Conservation (phyloP, 495 filamentous ascomycete species). For the Aspergillus heteromorphus region DNA sequence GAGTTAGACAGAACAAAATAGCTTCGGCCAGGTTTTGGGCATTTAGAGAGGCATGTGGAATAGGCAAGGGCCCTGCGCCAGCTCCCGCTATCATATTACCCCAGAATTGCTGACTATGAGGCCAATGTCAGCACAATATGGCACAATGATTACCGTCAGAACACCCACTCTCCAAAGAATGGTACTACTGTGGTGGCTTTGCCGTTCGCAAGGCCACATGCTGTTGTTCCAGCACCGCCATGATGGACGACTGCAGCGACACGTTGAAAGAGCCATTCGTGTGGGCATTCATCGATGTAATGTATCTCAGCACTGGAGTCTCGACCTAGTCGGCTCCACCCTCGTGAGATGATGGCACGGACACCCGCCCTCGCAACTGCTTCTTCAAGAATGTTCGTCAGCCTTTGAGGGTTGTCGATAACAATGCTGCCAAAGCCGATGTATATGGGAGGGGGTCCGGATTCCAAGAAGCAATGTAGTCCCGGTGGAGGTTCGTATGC, state of each 20-base stretch:
- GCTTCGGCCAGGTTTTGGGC: conserved; percentile 60
- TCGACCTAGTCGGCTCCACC: conserved; percentile 58
- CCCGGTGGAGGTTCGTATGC: conserved; percentile 48
- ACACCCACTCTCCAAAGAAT: conserved; percentile 57
- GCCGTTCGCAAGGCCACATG: conserved; percentile 52
- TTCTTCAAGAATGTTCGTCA: conserved; percentile 51
- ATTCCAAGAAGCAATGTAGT: conserved; percentile 46
- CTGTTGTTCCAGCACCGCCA: conserved; percentile 63
- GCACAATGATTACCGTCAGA: not conserved
- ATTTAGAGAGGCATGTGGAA: conserved; percentile 67
- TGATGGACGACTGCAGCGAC: conserved; percentile 60
- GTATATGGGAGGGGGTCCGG: conserved; percentile 54
- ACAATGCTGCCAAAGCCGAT: conserved; percentile 68
- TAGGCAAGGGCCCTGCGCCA: conserved; percentile 61
- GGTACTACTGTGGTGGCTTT: conserved; percentile 58
- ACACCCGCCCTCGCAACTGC: conserved; percentile 46
- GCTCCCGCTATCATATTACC: conserved; percentile 63
- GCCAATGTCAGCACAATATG: not conserved
- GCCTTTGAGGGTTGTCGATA: conserved; percentile 50
- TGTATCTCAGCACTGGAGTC: conserved; percentile 43
- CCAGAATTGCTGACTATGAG: conserved; percentile 69
- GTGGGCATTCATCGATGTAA: conserved; percentile 56
- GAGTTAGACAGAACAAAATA: conserved; percentile 59
- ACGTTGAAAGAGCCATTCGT: conserved; percentile 62
- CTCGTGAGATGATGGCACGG: conserved; percentile 56